These are phyloP conservation scores for Tetrahymena borealis DNA, from an alignment of 73 alveolate species.

Conservation along the genomic window DNA sequence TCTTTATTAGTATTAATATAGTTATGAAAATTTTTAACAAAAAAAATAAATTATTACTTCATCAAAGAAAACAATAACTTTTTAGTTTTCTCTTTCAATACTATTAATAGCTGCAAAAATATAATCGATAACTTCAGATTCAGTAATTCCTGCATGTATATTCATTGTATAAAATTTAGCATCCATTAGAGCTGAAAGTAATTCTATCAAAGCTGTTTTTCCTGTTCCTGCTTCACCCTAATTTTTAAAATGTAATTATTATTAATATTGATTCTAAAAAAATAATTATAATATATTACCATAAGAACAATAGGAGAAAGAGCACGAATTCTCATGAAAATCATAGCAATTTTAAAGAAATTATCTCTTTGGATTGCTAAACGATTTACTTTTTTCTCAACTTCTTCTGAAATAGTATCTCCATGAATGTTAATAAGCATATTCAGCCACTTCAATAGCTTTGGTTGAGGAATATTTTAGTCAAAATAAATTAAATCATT, in stretches of 20 bases:
- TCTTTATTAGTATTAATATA: neutral
- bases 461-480: neutral
- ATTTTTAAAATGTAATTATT: too few species aligned
- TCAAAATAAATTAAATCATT: neutral
- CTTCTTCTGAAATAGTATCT: neutral
- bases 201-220: constrained; percentile 57
- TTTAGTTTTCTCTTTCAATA: neutral
- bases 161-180: constrained; percentile 49
- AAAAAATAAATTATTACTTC: constrained; percentile 25
- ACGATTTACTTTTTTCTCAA: neutral
- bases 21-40: neutral
- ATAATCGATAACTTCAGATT: constrained; percentile 32
- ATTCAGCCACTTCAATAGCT: neutral
- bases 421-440: neutral
- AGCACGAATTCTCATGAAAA: constrained; percentile 46
- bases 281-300: neutral
- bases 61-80: constrained; percentile 64
- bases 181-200: constrained; percentile 39
- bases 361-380: constrained; percentile 35
- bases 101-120: constrained; percentile 2
- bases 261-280: neutral
- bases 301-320: constrained; percentile 63
- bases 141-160: constrained; percentile 73
- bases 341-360: constrained; percentile 65
- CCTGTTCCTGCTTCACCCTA: constrained; percentile 79